These are phyloP conservation scores for Globisporangium canariense DNA, from an alignment of 352 stramenopile genomes.

Conservation along the genomic window DNA sequence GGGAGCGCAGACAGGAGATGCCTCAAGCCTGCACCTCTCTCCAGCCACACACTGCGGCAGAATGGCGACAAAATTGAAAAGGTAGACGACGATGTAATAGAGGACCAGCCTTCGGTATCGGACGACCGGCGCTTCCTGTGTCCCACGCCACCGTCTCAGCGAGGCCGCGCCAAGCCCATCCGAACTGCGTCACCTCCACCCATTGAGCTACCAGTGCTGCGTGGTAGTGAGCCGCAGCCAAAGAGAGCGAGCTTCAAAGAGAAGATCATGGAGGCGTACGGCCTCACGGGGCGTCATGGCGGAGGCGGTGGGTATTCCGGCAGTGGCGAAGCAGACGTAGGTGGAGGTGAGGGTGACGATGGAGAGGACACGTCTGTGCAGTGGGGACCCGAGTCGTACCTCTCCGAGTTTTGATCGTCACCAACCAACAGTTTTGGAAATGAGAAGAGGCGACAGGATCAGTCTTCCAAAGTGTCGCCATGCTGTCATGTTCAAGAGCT, in stretches of 20 bases:
- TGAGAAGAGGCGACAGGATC: not conserved
- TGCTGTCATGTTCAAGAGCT: not conserved
- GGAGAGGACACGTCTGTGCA: constrained; percentile 20
- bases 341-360: constrained; percentile 19
- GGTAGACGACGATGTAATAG: not conserved
- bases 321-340: constrained; percentile 18
- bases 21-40: not conserved
- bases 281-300: not conserved
- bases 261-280: constrained; percentile 7
- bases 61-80: not conserved
- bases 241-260: constrained; percentile 5
- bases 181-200: not conserved
- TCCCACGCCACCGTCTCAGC: constrained; percentile 10
- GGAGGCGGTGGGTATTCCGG: constrained; percentile 4
- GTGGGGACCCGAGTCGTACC: constrained; percentile 30
- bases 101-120: not conserved
- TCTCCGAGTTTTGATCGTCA: constrained; percentile 30
- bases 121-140: constrained; percentile 5
- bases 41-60: not conserved
- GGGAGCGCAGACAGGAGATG: constrained; percentile 11
- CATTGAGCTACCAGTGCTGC: constrained; percentile 8
- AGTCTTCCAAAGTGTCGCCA: not conserved
- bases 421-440: not conserved
- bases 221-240: not conserved
- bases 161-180: not conserved